Evolutionary conservation across 2,329 filamentous ascomycete species (phyloP).

Genomic region (Colletotrichum chrysophilum): DNA sequence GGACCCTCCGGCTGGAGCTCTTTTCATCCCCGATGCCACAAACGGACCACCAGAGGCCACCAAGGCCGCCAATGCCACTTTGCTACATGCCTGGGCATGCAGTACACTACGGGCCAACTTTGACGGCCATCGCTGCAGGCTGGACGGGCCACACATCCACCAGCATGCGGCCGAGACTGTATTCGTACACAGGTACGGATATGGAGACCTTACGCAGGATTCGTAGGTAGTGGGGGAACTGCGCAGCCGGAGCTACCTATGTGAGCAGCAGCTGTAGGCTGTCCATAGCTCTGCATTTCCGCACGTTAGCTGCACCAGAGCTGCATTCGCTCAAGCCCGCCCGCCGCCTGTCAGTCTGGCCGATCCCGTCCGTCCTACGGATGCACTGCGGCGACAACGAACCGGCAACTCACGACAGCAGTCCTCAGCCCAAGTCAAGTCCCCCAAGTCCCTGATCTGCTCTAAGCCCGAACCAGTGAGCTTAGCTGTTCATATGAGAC

Average conservation of each 20-base stretch:
- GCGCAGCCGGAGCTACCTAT: neutral
- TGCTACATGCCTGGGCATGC: neutral
- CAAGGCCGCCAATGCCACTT: constrained; percentile 3
- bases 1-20: constrained; percentile 15
- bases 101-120: constrained; percentile 1
- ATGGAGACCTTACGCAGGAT: neutral
- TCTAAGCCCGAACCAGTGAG: neutral
- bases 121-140: neutral
- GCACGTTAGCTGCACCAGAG: neutral
- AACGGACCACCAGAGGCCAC: neutral
- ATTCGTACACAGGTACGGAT: neutral
- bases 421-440: neutral
- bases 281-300: neutral
- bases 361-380: constrained; percentile 3
- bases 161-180: neutral
- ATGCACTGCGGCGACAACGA: neutral
- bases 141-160: neutral
- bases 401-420: neutral
- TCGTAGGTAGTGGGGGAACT: neutral
- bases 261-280: neutral
- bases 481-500: neutral
- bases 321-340: constrained; percentile 1
- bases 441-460: neutral
- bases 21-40: constrained; percentile 7
- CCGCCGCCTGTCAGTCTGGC: constrained; percentile 16